phyloP scores from a whole-genome alignment of 2,329 filamentous ascomycete genomes.

The Shiraia bambusicola region DNA sequence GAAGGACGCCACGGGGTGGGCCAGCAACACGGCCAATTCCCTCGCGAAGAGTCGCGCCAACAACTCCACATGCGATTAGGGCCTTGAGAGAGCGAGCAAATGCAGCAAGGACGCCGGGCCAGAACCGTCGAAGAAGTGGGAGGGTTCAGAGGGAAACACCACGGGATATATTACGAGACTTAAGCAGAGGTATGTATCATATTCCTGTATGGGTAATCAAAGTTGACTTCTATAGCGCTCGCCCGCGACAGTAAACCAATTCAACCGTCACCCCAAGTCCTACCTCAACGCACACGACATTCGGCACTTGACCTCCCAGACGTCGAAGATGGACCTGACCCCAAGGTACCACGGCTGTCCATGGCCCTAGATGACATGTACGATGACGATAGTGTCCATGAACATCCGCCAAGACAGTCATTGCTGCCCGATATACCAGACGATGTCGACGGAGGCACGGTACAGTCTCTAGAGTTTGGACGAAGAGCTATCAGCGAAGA shows the following conservation, averaged over 20 bases:
- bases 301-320: conserved; percentile 47
- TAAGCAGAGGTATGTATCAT: conserved; percentile 52
- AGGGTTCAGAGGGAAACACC: conserved; percentile 57
- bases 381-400: conserved; percentile 47
- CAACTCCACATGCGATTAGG: conserved; percentile 58
- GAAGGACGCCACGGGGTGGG: conserved; percentile 38
- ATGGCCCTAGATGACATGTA: conserved; percentile 48
- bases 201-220: neutral
- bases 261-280: conserved; percentile 50
- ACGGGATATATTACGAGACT: conserved; percentile 55
- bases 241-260: conserved; percentile 52
- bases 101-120: conserved; percentile 54
- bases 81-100: conserved; percentile 55
- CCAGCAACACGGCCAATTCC: conserved; percentile 37
- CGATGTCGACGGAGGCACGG: conserved; percentile 45
- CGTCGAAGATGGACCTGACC: conserved; percentile 51
- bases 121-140: conserved; percentile 52
- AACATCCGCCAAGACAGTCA: conserved; percentile 42
- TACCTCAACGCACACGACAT: conserved; percentile 28
- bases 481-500: conserved; percentile 43
- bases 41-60: conserved; percentile 46
- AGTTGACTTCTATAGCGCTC: conserved; percentile 44
- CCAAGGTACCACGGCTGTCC: conserved; percentile 44
- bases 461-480: conserved; percentile 54
- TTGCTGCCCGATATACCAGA: conserved; percentile 38